Conservation (phyloP, 2,329 filamentous ascomycete species). For the Cadophora gregata region DNA sequence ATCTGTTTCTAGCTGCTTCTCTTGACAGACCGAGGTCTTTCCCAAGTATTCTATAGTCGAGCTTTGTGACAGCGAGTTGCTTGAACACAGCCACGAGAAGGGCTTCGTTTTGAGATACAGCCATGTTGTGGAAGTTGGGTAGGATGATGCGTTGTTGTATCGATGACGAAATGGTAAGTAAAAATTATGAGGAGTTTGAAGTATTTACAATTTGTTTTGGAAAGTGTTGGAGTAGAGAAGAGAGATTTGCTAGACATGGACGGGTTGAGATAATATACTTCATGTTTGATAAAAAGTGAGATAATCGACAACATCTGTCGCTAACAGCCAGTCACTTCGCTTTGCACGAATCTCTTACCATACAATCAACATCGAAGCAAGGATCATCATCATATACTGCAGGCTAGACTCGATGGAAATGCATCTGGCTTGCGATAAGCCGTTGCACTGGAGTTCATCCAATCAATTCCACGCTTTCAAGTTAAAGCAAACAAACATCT, state of each 20-base stretch:
- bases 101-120: not conserved
- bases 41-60: not conserved
- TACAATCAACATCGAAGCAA: not conserved
- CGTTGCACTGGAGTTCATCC: not conserved
- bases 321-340: too few relatives aligned
- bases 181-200: too few relatives aligned
- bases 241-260: too few relatives aligned
- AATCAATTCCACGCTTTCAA: not conserved
- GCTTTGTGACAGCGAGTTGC: not conserved
- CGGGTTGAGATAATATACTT: too few relatives aligned
- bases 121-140: not conserved
- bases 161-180: too few relatives aligned
- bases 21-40: not conserved
- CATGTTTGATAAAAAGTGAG: too few relatives aligned
- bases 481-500: conserved; percentile 5
- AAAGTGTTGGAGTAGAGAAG: too few relatives aligned
- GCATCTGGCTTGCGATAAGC: not conserved
- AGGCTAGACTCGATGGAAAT: not conserved
- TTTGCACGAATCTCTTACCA: too few relatives aligned
- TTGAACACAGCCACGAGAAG: not conserved
- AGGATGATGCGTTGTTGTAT: too few relatives aligned
- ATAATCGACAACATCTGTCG: too few relatives aligned
- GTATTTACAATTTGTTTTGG: too few relatives aligned
- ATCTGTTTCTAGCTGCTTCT: not conserved
- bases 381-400: not conserved